Base-by-base conservation (phyloP, 2,329 filamentous ascomycete genomes). In the Sporothrix globosa region DNA sequence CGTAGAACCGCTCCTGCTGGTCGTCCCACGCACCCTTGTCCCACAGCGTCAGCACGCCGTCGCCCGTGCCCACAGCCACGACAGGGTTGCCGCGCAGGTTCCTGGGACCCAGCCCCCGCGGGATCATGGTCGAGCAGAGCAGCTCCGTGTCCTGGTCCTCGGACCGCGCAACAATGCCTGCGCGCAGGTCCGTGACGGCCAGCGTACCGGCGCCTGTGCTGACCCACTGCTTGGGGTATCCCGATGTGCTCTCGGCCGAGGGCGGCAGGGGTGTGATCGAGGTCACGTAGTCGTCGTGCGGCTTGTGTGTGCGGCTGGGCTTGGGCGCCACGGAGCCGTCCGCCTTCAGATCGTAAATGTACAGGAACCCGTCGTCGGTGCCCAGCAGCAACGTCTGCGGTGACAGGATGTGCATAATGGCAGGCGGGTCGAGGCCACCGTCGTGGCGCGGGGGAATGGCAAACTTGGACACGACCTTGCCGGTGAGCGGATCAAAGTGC, bases 131-230 rank as follows among this genome's bases (percentile, higher is more conserved):
- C 1, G 91, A 91, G 76, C 91, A 92, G n/a, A 97, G 85, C 71
- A 98, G 82, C 80, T 98, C 93, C 74, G 97, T 94, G 76, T 96
- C 96, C 78, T 98, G 96, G 76, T 98, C 93, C 77, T 97, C 96
- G 74, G 93, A 97, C 72, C 91, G 91, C 3, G 94, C 91, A 56
- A 98, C 82, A 6, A 97, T 92, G 17, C 95, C 95, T 63, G 92
- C 86, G 30, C 95, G 88, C 58, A 97, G 83, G 78, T 99, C 96
- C 0, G 93, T 97, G 50, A 97, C 90, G 1, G 93, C 92, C 24
- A 99, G 83, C 0, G 95, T 98, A 1, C 92, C 95, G 58, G 93
- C 94, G 46, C 96, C 96, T 0, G 94, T 97, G 50, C 91, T 96
- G 68, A 97, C 87, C 91, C 93, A 99, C 81, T 98, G 95, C 81